Percentiles rank a stretch among this genome's conserved stretches.
phyloP scores from a whole-genome alignment of 495 filamentous ascomycete species.

The Aspergillus panamensis region DNA sequence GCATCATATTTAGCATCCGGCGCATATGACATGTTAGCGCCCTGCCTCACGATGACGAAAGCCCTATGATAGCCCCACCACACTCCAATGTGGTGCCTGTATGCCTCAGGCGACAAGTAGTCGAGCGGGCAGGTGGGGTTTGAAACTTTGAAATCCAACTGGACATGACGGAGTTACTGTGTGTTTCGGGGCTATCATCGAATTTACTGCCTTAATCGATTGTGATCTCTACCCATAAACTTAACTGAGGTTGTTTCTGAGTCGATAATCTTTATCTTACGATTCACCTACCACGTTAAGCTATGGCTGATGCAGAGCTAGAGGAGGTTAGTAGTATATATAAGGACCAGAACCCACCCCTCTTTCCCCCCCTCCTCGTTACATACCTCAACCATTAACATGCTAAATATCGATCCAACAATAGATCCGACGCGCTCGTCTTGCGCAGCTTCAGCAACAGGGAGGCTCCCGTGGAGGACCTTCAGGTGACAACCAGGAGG shows the following conservation, averaged over 20 bases:
- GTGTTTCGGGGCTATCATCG: neutral
- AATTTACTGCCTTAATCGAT: neutral
- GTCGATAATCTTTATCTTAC: neutral
- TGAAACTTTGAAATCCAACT: constrained; percentile 12
- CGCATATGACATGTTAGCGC: too few species aligned
- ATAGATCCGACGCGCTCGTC: constrained; percentile 83
- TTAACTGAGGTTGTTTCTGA: neutral
- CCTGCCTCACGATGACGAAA: neutral
- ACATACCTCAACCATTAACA: neutral
- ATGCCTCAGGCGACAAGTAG: constrained; percentile 18
- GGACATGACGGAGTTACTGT: neutral
- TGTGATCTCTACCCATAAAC: neutral
- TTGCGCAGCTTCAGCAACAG: constrained; percentile 82
- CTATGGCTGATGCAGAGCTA: constrained; percentile 82
- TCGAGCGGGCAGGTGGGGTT: constrained; percentile 17
- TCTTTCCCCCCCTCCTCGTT: neutral
- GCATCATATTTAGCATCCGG: too few species aligned
- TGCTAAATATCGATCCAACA: constrained; percentile 3
- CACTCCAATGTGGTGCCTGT: constrained; percentile 13
- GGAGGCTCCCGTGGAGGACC: constrained; percentile 47
- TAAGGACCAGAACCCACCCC: too few species aligned
- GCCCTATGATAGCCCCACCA: constrained; percentile 12
- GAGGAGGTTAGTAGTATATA: constrained; percentile 57
- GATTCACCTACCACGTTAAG: constrained; percentile 1
- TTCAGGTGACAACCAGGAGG: constrained; percentile 53